Evolutionary conservation across 768 basidiomycete species (phyloP).

Genomic region (Phanerochaete carnosa): DNA sequence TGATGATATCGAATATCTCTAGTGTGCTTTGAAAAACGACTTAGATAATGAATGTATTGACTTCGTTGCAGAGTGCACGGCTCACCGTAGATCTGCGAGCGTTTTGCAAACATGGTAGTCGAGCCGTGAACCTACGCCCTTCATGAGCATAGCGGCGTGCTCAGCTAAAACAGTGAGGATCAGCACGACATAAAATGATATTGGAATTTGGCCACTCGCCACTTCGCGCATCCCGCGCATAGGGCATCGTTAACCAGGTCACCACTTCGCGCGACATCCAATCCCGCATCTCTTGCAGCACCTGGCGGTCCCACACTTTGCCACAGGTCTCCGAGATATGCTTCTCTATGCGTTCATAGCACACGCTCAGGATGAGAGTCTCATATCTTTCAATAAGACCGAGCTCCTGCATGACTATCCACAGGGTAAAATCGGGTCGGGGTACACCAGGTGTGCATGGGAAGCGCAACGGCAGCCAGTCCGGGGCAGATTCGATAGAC

Average conservation of each 20-base stretch:
- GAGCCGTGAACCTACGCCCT: slow-evolving; percentile 76
- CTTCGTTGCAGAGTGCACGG: slow-evolving; percentile 2
- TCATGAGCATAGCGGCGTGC: slow-evolving; percentile 68
- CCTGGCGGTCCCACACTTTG: slow-evolving; percentile 64
- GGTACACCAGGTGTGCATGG: slow-evolving; percentile 15
- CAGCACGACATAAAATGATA: neutral
- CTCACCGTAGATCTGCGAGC: slow-evolving; percentile 79
- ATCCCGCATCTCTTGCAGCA: slow-evolving; percentile 55
- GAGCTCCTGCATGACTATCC: slow-evolving; percentile 64
- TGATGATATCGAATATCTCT: slow-evolving; percentile 95
- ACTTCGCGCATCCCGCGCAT: slow-evolving; percentile 61
- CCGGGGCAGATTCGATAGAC: slow-evolving; percentile 18
- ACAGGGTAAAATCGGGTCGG: slow-evolving; percentile 36
- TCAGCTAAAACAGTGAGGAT: slow-evolving; percentile 42
- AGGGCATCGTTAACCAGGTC: slow-evolving; percentile 82
- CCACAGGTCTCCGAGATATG: slow-evolving; percentile 65
- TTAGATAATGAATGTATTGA: neutral
- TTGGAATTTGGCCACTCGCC: slow-evolving; percentile 33
- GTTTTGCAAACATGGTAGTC: slow-evolving; percentile 94
- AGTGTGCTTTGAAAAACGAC: slow-evolving; percentile 41
- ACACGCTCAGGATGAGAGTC: slow-evolving; percentile 75
- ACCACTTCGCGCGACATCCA: slow-evolving; percentile 84
- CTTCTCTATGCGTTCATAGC: slow-evolving; percentile 81
- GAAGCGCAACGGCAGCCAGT: slow-evolving; percentile 14
- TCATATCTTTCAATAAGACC: slow-evolving; percentile 84